These are phyloP conservation scores for Colletotrichum horii DNA, from an alignment of 2,329 filamentous ascomycete genomes.

Conservation along the genomic window DNA sequence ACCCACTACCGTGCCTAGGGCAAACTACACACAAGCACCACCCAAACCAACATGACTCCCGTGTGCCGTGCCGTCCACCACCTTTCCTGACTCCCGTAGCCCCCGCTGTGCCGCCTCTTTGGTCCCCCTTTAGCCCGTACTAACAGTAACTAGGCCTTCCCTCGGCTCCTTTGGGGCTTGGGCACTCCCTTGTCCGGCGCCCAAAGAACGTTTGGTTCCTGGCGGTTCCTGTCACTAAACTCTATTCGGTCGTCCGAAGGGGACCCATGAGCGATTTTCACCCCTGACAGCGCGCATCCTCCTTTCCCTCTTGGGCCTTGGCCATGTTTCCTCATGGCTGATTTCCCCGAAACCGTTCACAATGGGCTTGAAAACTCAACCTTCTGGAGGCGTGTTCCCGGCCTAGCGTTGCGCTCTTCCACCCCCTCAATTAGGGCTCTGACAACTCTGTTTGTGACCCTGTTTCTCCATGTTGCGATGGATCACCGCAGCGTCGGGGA, in stretches of 20 bases:
- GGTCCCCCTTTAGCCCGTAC: not conserved
- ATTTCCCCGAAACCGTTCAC: not conserved
- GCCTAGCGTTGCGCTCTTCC: not conserved
- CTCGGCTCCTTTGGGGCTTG: not conserved
- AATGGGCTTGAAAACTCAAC: not conserved
- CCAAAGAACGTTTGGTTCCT: constrained; percentile 18
- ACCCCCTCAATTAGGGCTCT: not conserved
- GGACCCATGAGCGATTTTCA: constrained; percentile 19
- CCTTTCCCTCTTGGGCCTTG: not conserved
- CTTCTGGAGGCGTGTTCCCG: not conserved
- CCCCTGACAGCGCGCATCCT: constrained; percentile 6
- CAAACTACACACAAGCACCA: not conserved
- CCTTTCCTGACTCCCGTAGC: not conserved
- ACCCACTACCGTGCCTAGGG: not conserved
- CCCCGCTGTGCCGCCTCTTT: not conserved
- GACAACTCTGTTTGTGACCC: not conserved
- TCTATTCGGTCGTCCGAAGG: not conserved
- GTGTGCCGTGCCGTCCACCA: not conserved
- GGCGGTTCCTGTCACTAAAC: constrained; percentile 17
- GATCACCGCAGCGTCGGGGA: not conserved
- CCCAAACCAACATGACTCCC: not conserved
- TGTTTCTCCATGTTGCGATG: not conserved
- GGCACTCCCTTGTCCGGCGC: not conserved
- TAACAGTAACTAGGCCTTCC: not conserved
- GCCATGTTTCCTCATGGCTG: constrained; percentile 6